Evolutionary conservation across 1,284 basidiomycete species (phyloP).

Genomic region (Meira nashicola): DNA sequence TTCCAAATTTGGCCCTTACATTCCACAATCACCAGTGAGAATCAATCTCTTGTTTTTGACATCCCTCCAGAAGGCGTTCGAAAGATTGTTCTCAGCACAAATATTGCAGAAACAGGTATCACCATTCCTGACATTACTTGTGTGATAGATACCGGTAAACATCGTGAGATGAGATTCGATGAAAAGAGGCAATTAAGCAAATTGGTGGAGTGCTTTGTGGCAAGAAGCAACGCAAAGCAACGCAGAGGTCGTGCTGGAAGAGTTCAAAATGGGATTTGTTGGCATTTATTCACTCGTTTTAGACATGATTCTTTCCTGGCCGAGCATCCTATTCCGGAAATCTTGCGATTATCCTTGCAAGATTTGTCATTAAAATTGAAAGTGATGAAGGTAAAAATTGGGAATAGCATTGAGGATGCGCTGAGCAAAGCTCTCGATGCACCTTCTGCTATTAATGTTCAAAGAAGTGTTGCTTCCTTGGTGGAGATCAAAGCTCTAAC

Average conservation of each 20-base stretch:
- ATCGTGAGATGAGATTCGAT: conserved; percentile 66
- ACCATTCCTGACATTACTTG: conserved; percentile 74
- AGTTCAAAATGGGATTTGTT: conserved; percentile 84
- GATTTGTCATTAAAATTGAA: conserved; percentile 94
- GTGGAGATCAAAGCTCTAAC: conserved; percentile 90
- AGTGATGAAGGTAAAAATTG: conserved; percentile 87
- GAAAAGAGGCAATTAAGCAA: conserved; percentile 95
- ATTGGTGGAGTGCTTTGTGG: conserved; percentile 85
- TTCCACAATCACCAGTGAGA: conserved; percentile 66
- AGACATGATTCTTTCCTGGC: conserved; percentile 83
- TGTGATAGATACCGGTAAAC: conserved; percentile 88
- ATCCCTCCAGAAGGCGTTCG: conserved; percentile 71
- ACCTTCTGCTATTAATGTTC: conserved; percentile 78
- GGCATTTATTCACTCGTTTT: conserved; percentile 88
- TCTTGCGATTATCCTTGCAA: conserved; percentile 87
- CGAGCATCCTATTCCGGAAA: conserved; percentile 89
- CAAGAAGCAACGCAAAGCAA: conserved; percentile 88
- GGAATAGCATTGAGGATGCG: conserved; percentile 77
- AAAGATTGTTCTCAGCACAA: conserved; percentile 77
- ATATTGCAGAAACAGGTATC: conserved; percentile 86
- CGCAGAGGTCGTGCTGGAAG: conserved; percentile 87
- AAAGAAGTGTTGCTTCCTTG: conserved; percentile 80
- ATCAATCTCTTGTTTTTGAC: conserved; percentile 84
- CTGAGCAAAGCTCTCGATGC: conserved; percentile 84
- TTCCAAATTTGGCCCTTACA: conserved; percentile 89